Conservation (phyloP, 805 yeast genomes). For the Candida manassasensis region DNA sequence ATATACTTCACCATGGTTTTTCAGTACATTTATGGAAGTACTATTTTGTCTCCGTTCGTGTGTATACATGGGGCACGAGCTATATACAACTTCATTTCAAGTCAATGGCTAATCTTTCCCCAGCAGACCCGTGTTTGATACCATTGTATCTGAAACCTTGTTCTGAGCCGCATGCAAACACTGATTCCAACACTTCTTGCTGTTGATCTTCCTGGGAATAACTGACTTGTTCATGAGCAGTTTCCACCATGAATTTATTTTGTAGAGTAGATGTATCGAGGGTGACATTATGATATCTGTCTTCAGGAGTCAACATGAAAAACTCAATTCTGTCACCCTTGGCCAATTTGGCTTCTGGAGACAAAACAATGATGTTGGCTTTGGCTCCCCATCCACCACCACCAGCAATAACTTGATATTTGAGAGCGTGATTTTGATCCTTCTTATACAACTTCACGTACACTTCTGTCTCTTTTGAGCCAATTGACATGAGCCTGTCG, state of each 20-base stretch:
- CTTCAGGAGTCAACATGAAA: conserved; percentile 38
- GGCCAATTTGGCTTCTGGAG: conserved; percentile 46
- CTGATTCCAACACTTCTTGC: conserved; percentile 10
- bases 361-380: conserved; percentile 60
- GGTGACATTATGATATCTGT: conserved; percentile 15
- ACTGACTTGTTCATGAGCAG: conserved; percentile 26
- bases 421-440: conserved; percentile 13
- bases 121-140: conserved; percentile 24
- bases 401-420: conserved; percentile 60
- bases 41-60: not conserved
- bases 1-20: conserved; percentile 40
- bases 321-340: conserved; percentile 48
- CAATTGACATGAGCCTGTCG: conserved; percentile 30
- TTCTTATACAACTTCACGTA: conserved; percentile 27
- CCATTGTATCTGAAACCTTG: conserved; percentile 24
- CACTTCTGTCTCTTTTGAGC: conserved; percentile 41
- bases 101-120: conserved; percentile 18
- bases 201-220: conserved; percentile 10
- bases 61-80: not conserved
- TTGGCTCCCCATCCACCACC: conserved; percentile 77
- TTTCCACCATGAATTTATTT: conserved; percentile 21
- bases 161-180: conserved; percentile 33
- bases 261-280: conserved; percentile 6
- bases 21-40: not conserved
- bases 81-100: conserved; percentile 4